These are phyloP conservation scores for Botrytis porri DNA, from an alignment of 2,329 filamentous ascomycete species.

Conservation along the genomic window DNA sequence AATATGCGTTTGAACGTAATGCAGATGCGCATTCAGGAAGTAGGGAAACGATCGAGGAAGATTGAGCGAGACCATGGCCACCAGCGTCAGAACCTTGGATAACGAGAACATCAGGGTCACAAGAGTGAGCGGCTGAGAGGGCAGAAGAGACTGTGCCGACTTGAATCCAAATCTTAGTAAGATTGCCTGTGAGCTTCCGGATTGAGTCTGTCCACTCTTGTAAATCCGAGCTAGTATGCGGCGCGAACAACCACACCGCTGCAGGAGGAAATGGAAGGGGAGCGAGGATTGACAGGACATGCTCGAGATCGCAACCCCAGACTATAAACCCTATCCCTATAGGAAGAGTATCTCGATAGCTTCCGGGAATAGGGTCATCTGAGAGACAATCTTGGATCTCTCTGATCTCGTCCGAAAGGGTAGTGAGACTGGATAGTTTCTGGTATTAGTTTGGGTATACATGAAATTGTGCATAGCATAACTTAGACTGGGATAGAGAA, in stretches of 20 bases:
- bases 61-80: conserved; percentile 39
- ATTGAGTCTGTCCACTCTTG: conserved; percentile 36
- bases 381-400: conserved; percentile 18
- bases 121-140: conserved; percentile 28
- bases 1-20: conserved; percentile 28
- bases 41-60: conserved; percentile 38
- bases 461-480: not conserved
- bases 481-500: conserved; percentile 21
- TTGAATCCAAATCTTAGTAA: conserved; percentile 40
- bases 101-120: conserved; percentile 38
- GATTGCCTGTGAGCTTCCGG: conserved; percentile 26
- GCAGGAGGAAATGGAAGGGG: conserved; percentile 32
- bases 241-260: conserved; percentile 51
- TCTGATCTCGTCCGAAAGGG: conserved; percentile 9
- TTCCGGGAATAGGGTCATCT: conserved; percentile 21
- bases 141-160: conserved; percentile 37
- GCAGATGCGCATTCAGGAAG: conserved; percentile 39
- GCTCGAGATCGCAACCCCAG: conserved; percentile 44
- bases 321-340: conserved; percentile 48
- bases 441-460: not conserved
- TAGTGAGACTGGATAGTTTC: conserved; percentile 1
- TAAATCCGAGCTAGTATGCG: conserved; percentile 34
- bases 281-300: conserved; percentile 36
- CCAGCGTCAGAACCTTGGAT: conserved; percentile 41
- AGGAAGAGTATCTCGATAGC: conserved; percentile 38